phyloP scores from a whole-genome alignment of 352 stramenopile species.

The Phytophthora ramorum region DNA sequence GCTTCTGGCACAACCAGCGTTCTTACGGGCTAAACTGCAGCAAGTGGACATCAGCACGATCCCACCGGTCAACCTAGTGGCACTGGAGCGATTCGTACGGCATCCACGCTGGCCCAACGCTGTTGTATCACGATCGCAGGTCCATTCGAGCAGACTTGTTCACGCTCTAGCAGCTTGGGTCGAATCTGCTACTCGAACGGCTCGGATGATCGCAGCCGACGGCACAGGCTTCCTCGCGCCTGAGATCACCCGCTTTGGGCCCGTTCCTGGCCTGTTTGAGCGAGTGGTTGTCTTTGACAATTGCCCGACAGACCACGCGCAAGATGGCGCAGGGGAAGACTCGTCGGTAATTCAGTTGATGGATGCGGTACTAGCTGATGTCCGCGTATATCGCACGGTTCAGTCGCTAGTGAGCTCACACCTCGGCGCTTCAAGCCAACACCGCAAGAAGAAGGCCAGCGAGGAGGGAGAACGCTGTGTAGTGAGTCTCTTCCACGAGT shows the following conservation, averaged over 20 bases:
- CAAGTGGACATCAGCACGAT: conserved; percentile 49
- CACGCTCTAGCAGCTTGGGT: conserved; percentile 63
- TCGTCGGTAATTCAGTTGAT: conserved; percentile 57
- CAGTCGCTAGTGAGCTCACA: conserved; percentile 37
- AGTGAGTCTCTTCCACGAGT: conserved; percentile 79
- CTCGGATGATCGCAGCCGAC: conserved; percentile 46
- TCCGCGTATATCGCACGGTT: conserved; percentile 67
- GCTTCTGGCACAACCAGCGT: conserved; percentile 53
- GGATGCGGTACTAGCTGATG: conserved; percentile 66
- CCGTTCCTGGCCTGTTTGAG: conserved; percentile 69
- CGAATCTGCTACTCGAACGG: conserved; percentile 37
- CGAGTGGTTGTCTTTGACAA: conserved; percentile 67
- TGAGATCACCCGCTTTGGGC: conserved; percentile 58
- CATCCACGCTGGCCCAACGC: conserved; percentile 60
- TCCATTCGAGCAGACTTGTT: conserved; percentile 41
- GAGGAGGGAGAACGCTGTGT: conserved; percentile 54
- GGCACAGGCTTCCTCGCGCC: conserved; percentile 47
- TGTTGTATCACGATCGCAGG: conserved; percentile 37
- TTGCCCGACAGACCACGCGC: conserved; percentile 12
- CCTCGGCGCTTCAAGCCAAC: background rate
- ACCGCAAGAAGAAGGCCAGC: conserved; percentile 8
- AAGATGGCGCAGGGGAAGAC: conserved; percentile 31
- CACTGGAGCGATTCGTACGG: conserved; percentile 61
- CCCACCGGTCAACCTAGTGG: conserved; percentile 57
- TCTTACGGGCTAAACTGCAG: conserved; percentile 62